Conservation (phyloP, 176 grass and related monocot genomes). For the Pontederia crassipes region DNA sequence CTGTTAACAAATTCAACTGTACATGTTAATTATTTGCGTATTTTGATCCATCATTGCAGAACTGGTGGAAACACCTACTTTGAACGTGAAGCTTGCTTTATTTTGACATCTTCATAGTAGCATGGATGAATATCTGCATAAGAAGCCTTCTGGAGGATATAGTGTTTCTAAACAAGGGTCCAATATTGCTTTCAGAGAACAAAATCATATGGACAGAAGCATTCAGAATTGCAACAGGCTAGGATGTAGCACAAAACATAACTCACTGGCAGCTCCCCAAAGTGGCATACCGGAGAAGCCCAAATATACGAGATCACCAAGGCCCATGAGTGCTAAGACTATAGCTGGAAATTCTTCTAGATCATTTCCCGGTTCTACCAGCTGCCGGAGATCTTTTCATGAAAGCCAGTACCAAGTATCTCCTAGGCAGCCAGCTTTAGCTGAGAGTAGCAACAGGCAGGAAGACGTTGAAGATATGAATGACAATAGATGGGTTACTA, state of each 20-base stretch:
- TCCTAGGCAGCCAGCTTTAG: conserved; percentile 24
- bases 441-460: conserved; percentile 49
- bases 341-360: conserved; percentile 49
- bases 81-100: background rate
- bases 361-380: conserved; percentile 8
- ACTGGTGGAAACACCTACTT: background rate
- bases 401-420: conserved; percentile 38
- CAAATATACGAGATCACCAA: conserved; percentile 26
- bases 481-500: conserved; percentile 17
- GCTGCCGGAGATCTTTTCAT: conserved; percentile 21
- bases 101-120: conserved; percentile 13
- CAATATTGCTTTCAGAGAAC: conserved; percentile 31
- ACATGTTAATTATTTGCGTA: background rate
- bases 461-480: conserved; percentile 18
- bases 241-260: conserved; percentile 32
- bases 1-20: background rate
- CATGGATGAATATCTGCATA: conserved; percentile 39
- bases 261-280: conserved; percentile 30
- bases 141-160: conserved; percentile 26
- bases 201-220: conserved; percentile 8
- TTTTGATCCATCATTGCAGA: background rate
- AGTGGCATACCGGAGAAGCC: conserved; percentile 42
- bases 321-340: conserved; percentile 17
- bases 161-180: conserved; percentile 36
- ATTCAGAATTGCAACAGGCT: conserved; percentile 9